Evolutionary conservation across 768 basidiomycete species (phyloP), one percentile per base, ranked within the genome.

Genomic region (Paxillus ammoniavirescens): DNA sequence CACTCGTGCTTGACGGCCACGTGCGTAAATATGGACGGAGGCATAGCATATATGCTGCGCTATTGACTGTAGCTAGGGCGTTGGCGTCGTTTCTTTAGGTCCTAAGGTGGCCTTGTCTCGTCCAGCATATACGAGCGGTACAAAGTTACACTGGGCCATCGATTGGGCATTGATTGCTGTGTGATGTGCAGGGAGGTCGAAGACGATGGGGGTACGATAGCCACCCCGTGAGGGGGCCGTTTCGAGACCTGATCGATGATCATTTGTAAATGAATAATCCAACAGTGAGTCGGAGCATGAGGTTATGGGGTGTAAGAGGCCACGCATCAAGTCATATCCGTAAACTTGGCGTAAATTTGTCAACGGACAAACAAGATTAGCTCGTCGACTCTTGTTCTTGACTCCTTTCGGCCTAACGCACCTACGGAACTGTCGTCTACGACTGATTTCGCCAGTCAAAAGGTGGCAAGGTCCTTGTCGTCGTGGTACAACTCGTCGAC

Each of bases 301-400:
- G 26, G 26, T 26, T n/a, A 17, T 14, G 37, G 35, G 47, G 36
- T 33, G 41, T 46, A 49, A 21, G 61, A 8, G 36, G 31, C 31
- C 21, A 77, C 91, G 40, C 63, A 98, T 97, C 97, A 99, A 40
- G 88, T 84, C 72, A 97, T 78, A 73, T 99, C 97, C 7, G 97
- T 98, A 67, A 98, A 98, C 63, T 96, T 93, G 57, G 96, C 93
- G 67, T 97, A 98, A 6, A 26, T 96, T 96, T 28, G 89, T 92
- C 59, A 99, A 81, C 62, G 98, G 74, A 63, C 93, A 93, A 49
- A 98, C 80, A 0, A 97, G 97, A 2, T 87, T 83, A 1, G 91
- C 82, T 74, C 98, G 96, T 72, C 98, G 97, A 26, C 26, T 26
- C 26, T 26, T 26, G 26, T 26, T 21, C 21, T 21, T 6, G 26